Conservation (phyloP, 2,329 filamentous ascomycete genomes). For the Fusarium neocosmosporiellum region DNA sequence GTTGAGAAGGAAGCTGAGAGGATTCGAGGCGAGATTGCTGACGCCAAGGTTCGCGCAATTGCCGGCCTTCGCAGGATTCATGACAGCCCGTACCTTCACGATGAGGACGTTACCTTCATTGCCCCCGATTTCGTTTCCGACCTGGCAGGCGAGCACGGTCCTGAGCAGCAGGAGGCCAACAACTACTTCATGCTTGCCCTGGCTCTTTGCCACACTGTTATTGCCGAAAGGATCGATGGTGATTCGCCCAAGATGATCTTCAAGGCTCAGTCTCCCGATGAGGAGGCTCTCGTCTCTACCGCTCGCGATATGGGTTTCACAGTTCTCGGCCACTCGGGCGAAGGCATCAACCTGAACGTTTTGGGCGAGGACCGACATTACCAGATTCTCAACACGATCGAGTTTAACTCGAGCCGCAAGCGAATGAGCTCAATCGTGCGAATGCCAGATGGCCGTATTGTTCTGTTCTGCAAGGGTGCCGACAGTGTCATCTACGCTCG, state of each 20-base stretch:
- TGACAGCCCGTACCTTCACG: constrained; percentile 90
- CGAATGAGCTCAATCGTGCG: constrained; percentile 97
- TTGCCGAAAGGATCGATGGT: constrained; percentile 89
- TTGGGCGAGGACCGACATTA: constrained; percentile 88
- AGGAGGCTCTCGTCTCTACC: constrained; percentile 92
- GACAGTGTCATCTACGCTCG: constrained; percentile 98
- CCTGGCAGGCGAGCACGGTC: constrained; percentile 79
- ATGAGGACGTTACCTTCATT: constrained; percentile 91
- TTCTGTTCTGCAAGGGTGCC: constrained; percentile 96
- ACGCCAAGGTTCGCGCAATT: constrained; percentile 79
- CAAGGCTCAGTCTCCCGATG: constrained; percentile 97
- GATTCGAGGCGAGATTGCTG: constrained; percentile 81
- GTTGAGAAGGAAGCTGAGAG: constrained; percentile 82
- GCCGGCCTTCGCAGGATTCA: constrained; percentile 79
- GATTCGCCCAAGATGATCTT: constrained; percentile 92
- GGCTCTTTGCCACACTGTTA: constrained; percentile 96
- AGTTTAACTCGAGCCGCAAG: constrained; percentile 97
- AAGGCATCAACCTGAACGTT: constrained; percentile 87
- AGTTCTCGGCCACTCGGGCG: constrained; percentile 81
- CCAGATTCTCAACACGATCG: constrained; percentile 90
- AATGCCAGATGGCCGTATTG: constrained; percentile 91
- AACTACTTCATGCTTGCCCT: constrained; percentile 94
- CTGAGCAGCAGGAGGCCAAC: constrained; percentile 80
- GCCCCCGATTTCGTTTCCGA: constrained; percentile 91
- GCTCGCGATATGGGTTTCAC: constrained; percentile 96